These are phyloP conservation scores for Capsella rubella DNA, from an alignment of 441 rosid species.

Conservation along the genomic window DNA sequence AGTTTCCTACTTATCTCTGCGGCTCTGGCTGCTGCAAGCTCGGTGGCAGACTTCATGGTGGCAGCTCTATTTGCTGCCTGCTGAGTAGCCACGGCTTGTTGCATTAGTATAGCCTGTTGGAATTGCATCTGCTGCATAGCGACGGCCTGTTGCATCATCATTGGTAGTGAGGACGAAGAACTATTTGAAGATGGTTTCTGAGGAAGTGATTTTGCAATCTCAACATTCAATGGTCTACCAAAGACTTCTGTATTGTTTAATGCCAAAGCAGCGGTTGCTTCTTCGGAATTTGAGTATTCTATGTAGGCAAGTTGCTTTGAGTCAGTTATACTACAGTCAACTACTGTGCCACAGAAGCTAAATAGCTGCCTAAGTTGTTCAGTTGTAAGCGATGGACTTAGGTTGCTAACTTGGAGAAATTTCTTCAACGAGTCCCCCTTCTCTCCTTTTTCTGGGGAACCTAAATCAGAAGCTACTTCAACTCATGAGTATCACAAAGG, in stretches of 20 bases:
- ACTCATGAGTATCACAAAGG: conserved; percentile 21
- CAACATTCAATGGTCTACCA: conserved; percentile 92
- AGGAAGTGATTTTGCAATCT: conserved; percentile 97
- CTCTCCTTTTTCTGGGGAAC: conserved; percentile 64
- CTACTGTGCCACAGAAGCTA: conserved; percentile 93
- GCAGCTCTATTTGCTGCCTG: conserved; percentile 99
- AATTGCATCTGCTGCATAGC: conserved; percentile 99
- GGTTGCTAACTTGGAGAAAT: conserved; percentile 97
- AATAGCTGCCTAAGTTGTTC: conserved; percentile 97
- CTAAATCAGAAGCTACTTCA: conserved; percentile 48
- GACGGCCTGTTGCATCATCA: conserved; percentile 99
- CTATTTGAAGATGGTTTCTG: conserved; percentile 66
- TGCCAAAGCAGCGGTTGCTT: conserved; percentile 93
- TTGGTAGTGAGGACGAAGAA: conserved; percentile 85
- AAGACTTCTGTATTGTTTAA: conserved; percentile 96
- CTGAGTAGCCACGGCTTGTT: conserved; percentile 93
- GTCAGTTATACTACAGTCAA: conserved; percentile 83
- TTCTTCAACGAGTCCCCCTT: conserved; percentile 80
- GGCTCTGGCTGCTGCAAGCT: conserved; percentile 98
- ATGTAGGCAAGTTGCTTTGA: conserved; percentile 94
- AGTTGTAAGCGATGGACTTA: conserved; percentile 87
- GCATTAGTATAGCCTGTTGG: conserved; percentile 99
- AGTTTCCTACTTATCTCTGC: conserved; percentile 90
- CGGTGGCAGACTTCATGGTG: conserved; percentile 98
- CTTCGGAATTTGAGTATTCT: conserved; percentile 91